Conservation (phyloP, 495 filamentous ascomycete species). For the Chaetomium fimeti region DNA sequence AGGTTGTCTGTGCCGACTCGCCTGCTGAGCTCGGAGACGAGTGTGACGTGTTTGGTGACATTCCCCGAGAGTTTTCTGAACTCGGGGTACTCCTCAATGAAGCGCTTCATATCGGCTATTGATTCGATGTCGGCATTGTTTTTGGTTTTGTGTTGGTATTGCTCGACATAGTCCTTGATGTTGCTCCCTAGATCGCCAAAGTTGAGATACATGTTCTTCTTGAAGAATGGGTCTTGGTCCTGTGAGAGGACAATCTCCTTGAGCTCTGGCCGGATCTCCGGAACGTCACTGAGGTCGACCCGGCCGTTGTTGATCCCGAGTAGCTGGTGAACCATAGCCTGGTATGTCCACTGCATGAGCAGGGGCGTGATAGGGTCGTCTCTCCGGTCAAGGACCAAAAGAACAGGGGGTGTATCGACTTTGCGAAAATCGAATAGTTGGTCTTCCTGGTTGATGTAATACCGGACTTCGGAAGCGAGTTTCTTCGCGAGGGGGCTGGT, state of each 20-base stretch:
- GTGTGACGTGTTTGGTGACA: conserved; percentile 95
- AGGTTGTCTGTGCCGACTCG: conserved; percentile 79
- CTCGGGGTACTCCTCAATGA: conserved; percentile 97
- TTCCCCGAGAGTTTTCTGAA: conserved; percentile 96
- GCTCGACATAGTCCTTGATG: conserved; percentile 97
- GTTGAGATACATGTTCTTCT: conserved; percentile 99
- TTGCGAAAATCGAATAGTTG: conserved; percentile 96
- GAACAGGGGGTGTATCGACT: conserved; percentile 89
- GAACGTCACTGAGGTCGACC: conserved; percentile 81
- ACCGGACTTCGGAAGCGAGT: conserved; percentile 85
- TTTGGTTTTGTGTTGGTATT: conserved; percentile 93
- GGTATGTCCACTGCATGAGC: conserved; percentile 97
- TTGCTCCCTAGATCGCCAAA: conserved; percentile 96
- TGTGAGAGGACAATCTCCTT: conserved; percentile 95
- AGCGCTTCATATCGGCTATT: conserved; percentile 97
- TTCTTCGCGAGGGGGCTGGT: conserved; percentile 90
- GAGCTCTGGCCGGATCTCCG: conserved; percentile 84
- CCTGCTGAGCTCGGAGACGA: conserved; percentile 89
- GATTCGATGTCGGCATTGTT: conserved; percentile 93
- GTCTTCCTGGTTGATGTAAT: conserved; percentile 92
- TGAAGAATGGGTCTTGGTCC: conserved; percentile 98
- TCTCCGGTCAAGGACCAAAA: conserved; percentile 85
- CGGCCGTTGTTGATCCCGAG: conserved; percentile 90
- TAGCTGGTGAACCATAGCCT: conserved; percentile 97
- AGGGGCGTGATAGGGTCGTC: conserved; percentile 96